These are phyloP conservation scores for Sporothrix dimorphospora DNA, from an alignment of 2,329 filamentous ascomycete species.

Conservation along the genomic window DNA sequence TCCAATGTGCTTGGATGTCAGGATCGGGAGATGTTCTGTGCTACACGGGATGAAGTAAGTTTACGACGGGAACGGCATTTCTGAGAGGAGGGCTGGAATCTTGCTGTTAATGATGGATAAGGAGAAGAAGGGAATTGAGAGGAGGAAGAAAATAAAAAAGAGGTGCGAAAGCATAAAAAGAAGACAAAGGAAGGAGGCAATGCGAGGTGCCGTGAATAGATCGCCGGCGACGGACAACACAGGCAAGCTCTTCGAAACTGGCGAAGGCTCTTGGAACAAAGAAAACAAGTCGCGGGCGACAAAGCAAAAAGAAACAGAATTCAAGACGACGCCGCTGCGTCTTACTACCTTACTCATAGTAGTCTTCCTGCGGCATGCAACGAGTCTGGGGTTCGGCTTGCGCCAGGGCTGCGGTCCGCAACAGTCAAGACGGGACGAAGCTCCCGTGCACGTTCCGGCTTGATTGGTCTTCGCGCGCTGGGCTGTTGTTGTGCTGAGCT, in stretches of 20 bases:
- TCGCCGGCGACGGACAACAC: background rate
- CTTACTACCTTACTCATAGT: background rate
- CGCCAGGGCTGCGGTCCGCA: conserved; percentile 21
- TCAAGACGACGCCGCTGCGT: background rate
- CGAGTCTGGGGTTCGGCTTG: conserved; percentile 12
- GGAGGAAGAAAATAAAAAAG: background rate
- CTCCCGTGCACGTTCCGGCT: conserved; percentile 32
- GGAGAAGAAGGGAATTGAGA: background rate
- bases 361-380: background rate
- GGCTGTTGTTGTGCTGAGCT: background rate
- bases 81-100: background rate
- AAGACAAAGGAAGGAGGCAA: background rate
- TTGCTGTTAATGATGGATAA: background rate
- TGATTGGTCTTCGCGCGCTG: conserved; percentile 34
- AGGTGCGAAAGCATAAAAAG: background rate
- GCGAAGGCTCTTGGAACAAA: background rate
- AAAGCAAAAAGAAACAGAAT: background rate
- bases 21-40: conserved; percentile 3
- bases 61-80: background rate
- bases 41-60: background rate
- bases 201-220: background rate
- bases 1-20: background rate
- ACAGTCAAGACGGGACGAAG: conserved; percentile 19
- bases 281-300: background rate
- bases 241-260: background rate